Evolutionary conservation across 1,284 basidiomycete species (phyloP), one percentile per base, ranked within the genome.

Genomic region (Trametes hirsuta): DNA sequence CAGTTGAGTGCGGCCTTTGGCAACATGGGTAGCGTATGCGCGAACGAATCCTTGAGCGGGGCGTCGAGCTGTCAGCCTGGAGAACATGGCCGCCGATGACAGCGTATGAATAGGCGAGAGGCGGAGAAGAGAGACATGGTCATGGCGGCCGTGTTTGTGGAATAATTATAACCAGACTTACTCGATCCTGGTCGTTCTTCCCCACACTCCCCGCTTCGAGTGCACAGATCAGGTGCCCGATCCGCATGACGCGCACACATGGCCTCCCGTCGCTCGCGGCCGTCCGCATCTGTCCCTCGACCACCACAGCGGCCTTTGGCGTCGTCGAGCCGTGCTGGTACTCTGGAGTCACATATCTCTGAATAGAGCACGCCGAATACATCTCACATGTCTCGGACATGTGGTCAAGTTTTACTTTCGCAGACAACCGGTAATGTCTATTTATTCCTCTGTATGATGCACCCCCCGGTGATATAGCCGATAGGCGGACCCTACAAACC

Each of bases 1-100:
- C 54, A 77, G 62, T 18, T 68, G 70, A 11, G 68, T 39, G 6
- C 71, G 66, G n/a, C 85, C 85, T 36, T 75, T 77, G 21, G 76
- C 69, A 30, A 30, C 30, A 15, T 74, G 73, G 2, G 83, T 82
- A 44, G 83, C 84, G 8, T 80, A 79, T 36, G 80, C 74, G 52
- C 83, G 79, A 53, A 47, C 53, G 9, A 63, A 53, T 11, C 58
- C 41, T 18, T 39, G 58, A 3, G 47, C n/a, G 11, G 61, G 40
- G 47, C 40, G 57, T 44, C 59, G 60, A 36, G 53, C 18, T 22
- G 40, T 50, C 40, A 68, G 47, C 36, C 66, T 64, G 35, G 63
- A 47, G 39, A 73, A 56, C 72, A 73, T 73, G 51, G 46, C 46
- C 24, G 60, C 45, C 39, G 46, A 51, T 42, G 40, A 37, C 30